phyloP scores from a whole-genome alignment of 768 basidiomycete genomes.

The Psilocybe cubensis region DNA sequence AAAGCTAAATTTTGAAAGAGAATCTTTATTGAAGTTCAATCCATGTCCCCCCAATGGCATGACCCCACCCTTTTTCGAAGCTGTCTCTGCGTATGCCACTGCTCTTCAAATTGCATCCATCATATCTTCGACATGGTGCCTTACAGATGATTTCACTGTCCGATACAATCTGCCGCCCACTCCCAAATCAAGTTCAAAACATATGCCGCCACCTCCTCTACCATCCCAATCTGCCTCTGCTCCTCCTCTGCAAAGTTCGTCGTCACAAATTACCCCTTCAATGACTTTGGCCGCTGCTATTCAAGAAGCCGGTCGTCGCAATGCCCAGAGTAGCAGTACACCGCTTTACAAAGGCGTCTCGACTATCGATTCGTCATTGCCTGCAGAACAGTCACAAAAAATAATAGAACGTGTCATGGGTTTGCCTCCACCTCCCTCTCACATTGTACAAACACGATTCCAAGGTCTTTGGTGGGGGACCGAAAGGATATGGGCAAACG shows the following conservation, averaged over 20 bases:
- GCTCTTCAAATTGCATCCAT: constrained; percentile 74
- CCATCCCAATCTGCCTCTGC: constrained; percentile 18
- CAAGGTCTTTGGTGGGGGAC: constrained; percentile 92
- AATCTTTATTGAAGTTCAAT: constrained; percentile 51
- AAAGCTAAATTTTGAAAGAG: constrained; percentile 44
- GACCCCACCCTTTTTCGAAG: constrained; percentile 46
- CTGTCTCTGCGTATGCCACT: constrained; percentile 66
- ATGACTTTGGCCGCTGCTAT: constrained; percentile 44
- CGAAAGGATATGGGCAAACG: constrained; percentile 87
- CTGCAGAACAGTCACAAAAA: constrained; percentile 25
- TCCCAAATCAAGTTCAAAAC: constrained; percentile 13
- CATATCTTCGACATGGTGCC: constrained; percentile 67
- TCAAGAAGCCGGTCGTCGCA: constrained; percentile 48
- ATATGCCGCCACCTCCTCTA: constrained; percentile 16
- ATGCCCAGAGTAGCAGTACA: constrained; percentile 20
- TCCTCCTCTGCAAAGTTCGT: constrained; percentile 6
- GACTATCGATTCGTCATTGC: constrained; percentile 19
- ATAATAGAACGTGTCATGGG: constrained; percentile 26
- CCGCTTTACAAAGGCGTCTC: constrained; percentile 22
- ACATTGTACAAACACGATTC: constrained; percentile 55
- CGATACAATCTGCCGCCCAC: constrained; percentile 46
- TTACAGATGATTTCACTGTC: constrained; percentile 76
- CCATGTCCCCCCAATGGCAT: constrained; percentile 44
- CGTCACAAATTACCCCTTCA: constrained; percentile 15
- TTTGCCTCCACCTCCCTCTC: constrained; percentile 14